Base-by-base conservation (phyloP, 768 basidiomycete species). In the Leccinum aurantiacum region DNA sequence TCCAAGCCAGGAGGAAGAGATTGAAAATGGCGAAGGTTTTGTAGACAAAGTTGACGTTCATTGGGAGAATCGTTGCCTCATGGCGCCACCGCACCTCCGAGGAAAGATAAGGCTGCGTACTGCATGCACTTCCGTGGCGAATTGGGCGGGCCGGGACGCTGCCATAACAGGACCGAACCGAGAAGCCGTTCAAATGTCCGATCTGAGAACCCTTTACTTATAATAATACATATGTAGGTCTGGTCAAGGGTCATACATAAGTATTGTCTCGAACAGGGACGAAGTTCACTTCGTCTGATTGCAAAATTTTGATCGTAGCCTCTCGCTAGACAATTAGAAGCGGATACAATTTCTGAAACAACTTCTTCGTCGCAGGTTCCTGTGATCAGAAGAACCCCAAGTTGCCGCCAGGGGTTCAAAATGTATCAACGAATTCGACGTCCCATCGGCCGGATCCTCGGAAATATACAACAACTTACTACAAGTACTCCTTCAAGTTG, bases 1-100 rank as follows among this genome's bases (percentile, higher is more conserved):
- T 47, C 62, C 61, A 63, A 4, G 27, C 15, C 1, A 44, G 31
- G 56, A 63, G 2, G 31, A 63, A 25, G 41, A 63, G 6, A 7
- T 63, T 63, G 53, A 63, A 11, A n/a, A 38, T 7, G 8, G 56
- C 49, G 10, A 63, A 27, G 3, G 47, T 25, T 15, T 13, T 58
- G 49, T 51, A 46, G n/a, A 47, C 19, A 6, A 11, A 46, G 44
- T 46, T 17, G 2, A 60, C 31, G 37, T 55, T 56, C 63, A 56
- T 60, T 13, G 31, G 7, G 44, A 24, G 35, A 1, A 15, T 7
- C 11, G 27, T 56, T 8, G 15, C n/a, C 6, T 14, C 15, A 41
- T 8, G 25, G 22, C n/a, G 38, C 6, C 19, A 44, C 37, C 14
- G 27, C 15, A 22, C 4, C 7, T 29, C 6, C 29, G 29, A 29